Evolutionary conservation across 2,329 filamentous ascomycete species (phyloP).

Genomic region (Plectosphaerella plurivora): DNA sequence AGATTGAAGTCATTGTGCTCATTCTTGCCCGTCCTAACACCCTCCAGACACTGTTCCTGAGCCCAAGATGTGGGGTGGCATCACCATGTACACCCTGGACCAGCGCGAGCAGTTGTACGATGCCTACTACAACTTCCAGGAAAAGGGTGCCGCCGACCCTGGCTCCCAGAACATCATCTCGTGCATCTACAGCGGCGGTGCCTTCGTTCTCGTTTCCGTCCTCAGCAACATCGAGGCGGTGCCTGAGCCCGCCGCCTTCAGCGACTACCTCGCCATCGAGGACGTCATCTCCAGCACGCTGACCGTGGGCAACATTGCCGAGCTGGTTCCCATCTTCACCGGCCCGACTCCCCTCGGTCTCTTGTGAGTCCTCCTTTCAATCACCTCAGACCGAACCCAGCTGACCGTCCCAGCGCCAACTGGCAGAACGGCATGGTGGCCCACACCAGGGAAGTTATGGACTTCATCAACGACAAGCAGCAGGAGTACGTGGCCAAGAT

Average conservation of each 20-base stretch:
- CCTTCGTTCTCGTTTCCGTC: conserved; percentile 13
- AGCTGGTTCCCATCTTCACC: conserved; percentile 24
- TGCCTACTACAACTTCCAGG: conserved; percentile 20
- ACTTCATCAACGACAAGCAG: conserved; percentile 23
- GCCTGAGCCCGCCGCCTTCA: conserved; percentile 16
- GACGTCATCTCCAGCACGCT: conserved; percentile 16
- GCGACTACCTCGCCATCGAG: conserved; percentile 13
- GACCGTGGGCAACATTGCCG: conserved; percentile 15
- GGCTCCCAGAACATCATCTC: conserved; percentile 23
- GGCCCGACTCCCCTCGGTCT: conserved; percentile 24
- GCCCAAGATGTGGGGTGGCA: conserved; percentile 22
- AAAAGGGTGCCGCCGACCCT: conserved; percentile 18
- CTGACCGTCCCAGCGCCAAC: conserved; percentile 14
- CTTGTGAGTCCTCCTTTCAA: conserved; percentile 10
- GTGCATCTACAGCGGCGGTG: conserved; percentile 12
- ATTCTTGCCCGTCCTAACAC: background rate
- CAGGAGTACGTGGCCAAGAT: conserved; percentile 21
- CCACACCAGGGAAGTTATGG: conserved; percentile 22
- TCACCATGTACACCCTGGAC: conserved; percentile 16
- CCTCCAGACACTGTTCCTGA: conserved; percentile 12
- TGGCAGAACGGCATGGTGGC: conserved; percentile 26
- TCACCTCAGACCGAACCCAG: background rate
- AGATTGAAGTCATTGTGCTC: no score
- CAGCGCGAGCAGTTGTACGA: conserved; percentile 18
- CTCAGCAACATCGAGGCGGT: conserved; percentile 21